phyloP scores from a whole-genome alignment of 306 rosid genomes.

The Luffa aegyptiaca region DNA sequence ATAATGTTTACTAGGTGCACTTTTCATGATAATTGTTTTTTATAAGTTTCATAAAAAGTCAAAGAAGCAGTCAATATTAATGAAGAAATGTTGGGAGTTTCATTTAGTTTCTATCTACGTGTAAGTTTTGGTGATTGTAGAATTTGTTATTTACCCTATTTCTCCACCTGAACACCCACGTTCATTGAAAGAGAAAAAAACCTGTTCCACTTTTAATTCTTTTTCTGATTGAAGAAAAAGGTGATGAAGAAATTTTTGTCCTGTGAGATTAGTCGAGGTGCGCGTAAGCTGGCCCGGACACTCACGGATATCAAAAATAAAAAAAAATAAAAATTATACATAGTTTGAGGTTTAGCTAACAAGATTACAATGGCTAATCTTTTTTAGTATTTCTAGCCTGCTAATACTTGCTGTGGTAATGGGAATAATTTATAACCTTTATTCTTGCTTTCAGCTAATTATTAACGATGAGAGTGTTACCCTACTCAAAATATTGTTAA shows the following conservation, averaged over 20 bases:
- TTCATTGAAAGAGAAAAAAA: too few relatives aligned
- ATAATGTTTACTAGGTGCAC: neutral
- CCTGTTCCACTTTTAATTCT: too few relatives aligned
- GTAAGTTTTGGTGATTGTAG: neutral
- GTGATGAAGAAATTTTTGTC: too few relatives aligned
- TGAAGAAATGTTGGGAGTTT: neutral
- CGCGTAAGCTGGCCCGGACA: too few relatives aligned
- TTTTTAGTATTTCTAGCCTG: neutral
- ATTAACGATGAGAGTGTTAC: neutral
- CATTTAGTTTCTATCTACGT: neutral
- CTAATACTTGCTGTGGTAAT: neutral
- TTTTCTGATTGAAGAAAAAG: too few relatives aligned
- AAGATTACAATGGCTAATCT: neutral
- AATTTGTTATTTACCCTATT: neutral
- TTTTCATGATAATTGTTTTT: neutral
- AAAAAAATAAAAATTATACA: too few relatives aligned
- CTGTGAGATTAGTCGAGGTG: too few relatives aligned
- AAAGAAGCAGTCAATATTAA: neutral
- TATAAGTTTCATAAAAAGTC: neutral
- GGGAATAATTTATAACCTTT: neutral
- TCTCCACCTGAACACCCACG: too few relatives aligned
- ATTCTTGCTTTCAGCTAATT: neutral
- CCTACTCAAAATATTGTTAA: neutral
- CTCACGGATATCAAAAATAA: too few relatives aligned
- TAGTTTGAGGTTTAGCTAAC: neutral